Evolutionary conservation across 495 filamentous ascomycete genomes (phyloP), one percentile per base, ranked within the genome.

Genomic region (Evernia prunastri): DNA sequence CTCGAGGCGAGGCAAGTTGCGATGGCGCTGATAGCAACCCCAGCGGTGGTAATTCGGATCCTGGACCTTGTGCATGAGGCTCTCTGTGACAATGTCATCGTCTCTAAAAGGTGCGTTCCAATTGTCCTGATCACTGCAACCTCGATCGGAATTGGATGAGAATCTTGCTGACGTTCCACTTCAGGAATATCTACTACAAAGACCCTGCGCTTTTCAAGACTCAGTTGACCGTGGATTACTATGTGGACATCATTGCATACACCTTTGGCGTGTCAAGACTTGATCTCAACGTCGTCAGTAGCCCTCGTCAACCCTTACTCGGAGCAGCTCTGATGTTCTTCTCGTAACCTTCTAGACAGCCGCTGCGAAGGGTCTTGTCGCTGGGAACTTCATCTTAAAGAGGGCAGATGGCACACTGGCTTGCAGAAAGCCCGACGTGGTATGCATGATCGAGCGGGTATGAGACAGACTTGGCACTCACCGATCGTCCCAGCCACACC

Each of bases 121-220:
- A 6, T 3, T 39, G 20, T 10, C 0, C 25, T 25, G 7, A 12
- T 10, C 18, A 8, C 29, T 29, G 5, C 25, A 17, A 33, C 17
- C 29, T 18, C 6, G 29, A 27, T 4, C 47, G 17, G 1, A 29
- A 27, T 15, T 51, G 47, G 17, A 25, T 13, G 36, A 40, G 4
- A 13, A 17, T 17, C 13, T 51, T 12, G 4, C 9, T 62, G 36
- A 62, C 3, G 9, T 56, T 17, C n/a, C 23, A 43, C 63, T 35
- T 8, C 61, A 96, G 94, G 69, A 91, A 94, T 65, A 89, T 98
- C 18, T 98, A 90, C 74, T 98, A 98, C 72, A 87, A 88, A 61
- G 84, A 96, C 68, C 86, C 89, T 0, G 81, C 84, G 47, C 81
- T 94, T 1, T 98, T 97, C 73, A 80, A 80, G 45, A 88, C 79